A percentile compares a stretch with the other conserved stretches of the same genome.
phyloP scores from a whole-genome alignment of 2,329 filamentous ascomycete species.

The Conoideocrella luteorostrata region DNA sequence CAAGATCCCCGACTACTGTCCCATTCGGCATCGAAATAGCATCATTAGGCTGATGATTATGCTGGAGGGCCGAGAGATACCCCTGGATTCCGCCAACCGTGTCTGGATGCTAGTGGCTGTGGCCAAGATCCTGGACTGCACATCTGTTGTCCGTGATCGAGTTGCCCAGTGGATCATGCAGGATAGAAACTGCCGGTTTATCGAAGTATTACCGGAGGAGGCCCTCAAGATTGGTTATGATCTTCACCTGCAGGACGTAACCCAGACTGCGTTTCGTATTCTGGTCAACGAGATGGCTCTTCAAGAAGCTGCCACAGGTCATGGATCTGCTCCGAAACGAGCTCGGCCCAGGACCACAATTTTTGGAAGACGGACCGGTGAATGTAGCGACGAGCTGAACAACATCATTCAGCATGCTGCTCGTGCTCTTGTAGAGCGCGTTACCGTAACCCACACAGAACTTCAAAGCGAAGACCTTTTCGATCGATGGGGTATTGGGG shows the following conservation, averaged over 20 bases:
- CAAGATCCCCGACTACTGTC: conserved; percentile 53
- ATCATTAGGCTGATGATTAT: conserved; percentile 57
- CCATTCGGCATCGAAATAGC: conserved; percentile 53
- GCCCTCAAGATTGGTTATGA: conserved; percentile 49
- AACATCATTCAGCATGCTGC: conserved; percentile 55
- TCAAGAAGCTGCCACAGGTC: conserved; percentile 24
- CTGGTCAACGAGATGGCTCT: conserved; percentile 59
- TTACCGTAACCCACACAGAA: conserved; percentile 24
- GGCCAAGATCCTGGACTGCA: conserved; percentile 52
- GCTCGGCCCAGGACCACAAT: conserved; percentile 20
- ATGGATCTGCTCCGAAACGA: neutral
- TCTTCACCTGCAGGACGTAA: conserved; percentile 35
- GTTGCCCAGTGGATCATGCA: conserved; percentile 54
- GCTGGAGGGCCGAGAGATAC: conserved; percentile 47
- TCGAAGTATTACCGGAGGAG: conserved; percentile 58
- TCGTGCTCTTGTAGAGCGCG: conserved; percentile 42
- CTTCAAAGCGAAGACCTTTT: conserved; percentile 29
- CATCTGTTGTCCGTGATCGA: conserved; percentile 36
- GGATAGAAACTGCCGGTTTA: conserved; percentile 47
- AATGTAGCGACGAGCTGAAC: conserved; percentile 46
- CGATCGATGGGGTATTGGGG: conserved; percentile 19
- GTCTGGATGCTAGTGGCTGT: conserved; percentile 61
- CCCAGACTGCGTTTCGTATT: conserved; percentile 48
- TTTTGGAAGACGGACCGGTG: conserved; percentile 41
- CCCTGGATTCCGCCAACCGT: conserved; percentile 58